Conservation (phyloP, 352 stramenopile species). For the Globisporangium recalcitrans region DNA sequence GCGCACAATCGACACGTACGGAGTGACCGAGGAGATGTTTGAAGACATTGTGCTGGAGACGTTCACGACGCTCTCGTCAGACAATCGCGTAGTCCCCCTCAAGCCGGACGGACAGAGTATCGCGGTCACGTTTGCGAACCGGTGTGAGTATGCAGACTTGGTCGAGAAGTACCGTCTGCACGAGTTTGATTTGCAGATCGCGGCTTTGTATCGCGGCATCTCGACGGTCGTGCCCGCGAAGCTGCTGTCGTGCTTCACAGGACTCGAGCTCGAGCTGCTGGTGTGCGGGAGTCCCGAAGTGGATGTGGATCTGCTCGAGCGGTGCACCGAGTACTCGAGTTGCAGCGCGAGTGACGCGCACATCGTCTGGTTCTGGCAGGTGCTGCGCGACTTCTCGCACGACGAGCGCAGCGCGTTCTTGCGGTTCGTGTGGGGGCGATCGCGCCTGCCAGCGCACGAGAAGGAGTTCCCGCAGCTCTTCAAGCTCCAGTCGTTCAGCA, state of each 20-base stretch:
- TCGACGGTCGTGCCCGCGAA: conserved; percentile 70
- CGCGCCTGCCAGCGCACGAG: conserved; percentile 71
- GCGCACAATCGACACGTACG: conserved; percentile 65
- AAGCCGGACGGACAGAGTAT: conserved; percentile 52
- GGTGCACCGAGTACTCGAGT: conserved; percentile 85
- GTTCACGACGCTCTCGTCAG: conserved; percentile 86
- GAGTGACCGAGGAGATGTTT: conserved; percentile 85
- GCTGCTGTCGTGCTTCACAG: conserved; percentile 76
- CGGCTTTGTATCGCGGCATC: conserved; percentile 50
- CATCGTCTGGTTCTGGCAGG: conserved; percentile 86
- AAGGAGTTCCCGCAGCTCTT: conserved; percentile 88
- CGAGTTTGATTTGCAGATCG: conserved; percentile 63
- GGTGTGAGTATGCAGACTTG: conserved; percentile 74
- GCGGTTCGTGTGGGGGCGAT: conserved; percentile 91
- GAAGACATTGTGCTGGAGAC: conserved; percentile 89
- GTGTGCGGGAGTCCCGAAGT: conserved; percentile 81
- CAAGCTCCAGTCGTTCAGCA: conserved; percentile 89
- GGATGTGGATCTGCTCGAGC: conserved; percentile 73
- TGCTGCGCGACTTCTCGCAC: conserved; percentile 68
- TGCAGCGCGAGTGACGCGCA: conserved; percentile 66
- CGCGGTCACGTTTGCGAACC: conserved; percentile 75
- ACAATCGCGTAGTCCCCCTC: conserved; percentile 76
- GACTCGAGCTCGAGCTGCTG: conserved; percentile 75
- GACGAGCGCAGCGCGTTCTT: conserved; percentile 84
- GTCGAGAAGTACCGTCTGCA: conserved; percentile 76